Base-by-base conservation (phyloP, 352 stramenopile species). In the Globisporangium yorkense region DNA sequence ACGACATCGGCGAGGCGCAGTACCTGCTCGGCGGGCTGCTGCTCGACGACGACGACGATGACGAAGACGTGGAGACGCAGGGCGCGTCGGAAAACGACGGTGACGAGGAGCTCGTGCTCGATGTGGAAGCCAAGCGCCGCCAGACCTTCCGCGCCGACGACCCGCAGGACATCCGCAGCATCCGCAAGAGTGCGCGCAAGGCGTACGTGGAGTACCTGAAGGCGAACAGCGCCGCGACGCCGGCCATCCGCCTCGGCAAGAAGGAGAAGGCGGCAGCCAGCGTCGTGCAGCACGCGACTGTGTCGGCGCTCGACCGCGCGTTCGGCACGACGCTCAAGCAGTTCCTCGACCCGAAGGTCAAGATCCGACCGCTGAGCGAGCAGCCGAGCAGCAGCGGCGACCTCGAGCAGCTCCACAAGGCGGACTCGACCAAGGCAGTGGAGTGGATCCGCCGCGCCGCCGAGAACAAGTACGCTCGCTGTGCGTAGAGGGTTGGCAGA, bases 401-500 rank as follows among this genome's bases (percentile, higher is more conserved):
- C 15, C 57, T 58, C 50, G 58, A 40, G 20, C 43, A 58, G 43
- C 52, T 63, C 12, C 57, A 50, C 45, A 71, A 75, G 48, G 68
- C 70, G 20, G 75, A 90, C 58, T 77, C 73, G 43, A 87, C 79
- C 8, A 82, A 88, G 52, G 80, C 76, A 2, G 68, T 94, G 20
- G 81, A 92, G 59, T 94, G 85, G 85, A 63, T 94, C 35, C 83
- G 85, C 43, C 83, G 80, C 40, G 85, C 85, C 0, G 85, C 85
- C 16, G 82, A 88, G 24, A 87, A 87, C 56, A 72, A 61, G 66
- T 72, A 61, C 43, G 54, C 49, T 37, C 31, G 45, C 7, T 41
- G 18, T 46, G 33, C 13, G 8, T 33, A 29, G 18, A 4, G 2
- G 24, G 4, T 10, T 20, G 10, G 7, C 9, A 6, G 3, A 8